These are phyloP conservation scores for Phialophora chinensis DNA, from an alignment of 2,329 filamentous ascomycete species.

Conservation along the genomic window DNA sequence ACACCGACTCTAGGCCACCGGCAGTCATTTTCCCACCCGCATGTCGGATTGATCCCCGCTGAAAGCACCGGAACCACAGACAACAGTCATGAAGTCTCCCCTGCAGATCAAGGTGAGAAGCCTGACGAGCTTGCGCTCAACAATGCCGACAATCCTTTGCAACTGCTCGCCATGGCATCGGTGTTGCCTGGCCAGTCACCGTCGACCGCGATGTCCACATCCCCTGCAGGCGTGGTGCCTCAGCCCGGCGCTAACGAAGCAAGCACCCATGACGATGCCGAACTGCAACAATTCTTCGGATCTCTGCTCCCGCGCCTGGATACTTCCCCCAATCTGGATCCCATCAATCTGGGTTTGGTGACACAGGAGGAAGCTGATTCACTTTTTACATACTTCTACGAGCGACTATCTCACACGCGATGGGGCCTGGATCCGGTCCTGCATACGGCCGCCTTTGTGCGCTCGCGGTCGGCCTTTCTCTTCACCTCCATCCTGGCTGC, in stretches of 20 bases:
- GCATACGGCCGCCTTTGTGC: conserved; percentile 70
- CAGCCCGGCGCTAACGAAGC: conserved; percentile 39
- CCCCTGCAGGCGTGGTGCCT: conserved; percentile 52
- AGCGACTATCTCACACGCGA: conserved; percentile 72
- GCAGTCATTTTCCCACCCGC: conserved; percentile 27
- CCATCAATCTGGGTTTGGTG: conserved; percentile 72
- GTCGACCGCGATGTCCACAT: conserved; percentile 55
- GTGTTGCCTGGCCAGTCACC: conserved; percentile 43
- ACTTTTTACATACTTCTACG: conserved; percentile 69
- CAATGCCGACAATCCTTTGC: conserved; percentile 76
- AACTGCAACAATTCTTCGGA: conserved; percentile 70
- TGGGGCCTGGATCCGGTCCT: conserved; percentile 74
- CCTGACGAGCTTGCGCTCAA: conserved; percentile 67
- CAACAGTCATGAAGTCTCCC: conserved; percentile 34
- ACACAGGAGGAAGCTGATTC: conserved; percentile 68
- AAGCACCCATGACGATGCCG: conserved; percentile 48
- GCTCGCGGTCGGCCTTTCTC: conserved; percentile 71
- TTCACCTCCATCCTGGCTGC: conserved; percentile 74
- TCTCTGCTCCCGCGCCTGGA: conserved; percentile 69
- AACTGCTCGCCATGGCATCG: conserved; percentile 74
- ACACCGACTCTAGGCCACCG: conserved; percentile 4
- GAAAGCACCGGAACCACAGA: conserved; percentile 41
- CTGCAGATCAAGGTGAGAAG: conserved; percentile 41
- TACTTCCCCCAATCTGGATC: conserved; percentile 68
- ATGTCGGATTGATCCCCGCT: conserved; percentile 3